phyloP scores from a whole-genome alignment of 805 yeast species.

The Candida insectalens region DNA sequence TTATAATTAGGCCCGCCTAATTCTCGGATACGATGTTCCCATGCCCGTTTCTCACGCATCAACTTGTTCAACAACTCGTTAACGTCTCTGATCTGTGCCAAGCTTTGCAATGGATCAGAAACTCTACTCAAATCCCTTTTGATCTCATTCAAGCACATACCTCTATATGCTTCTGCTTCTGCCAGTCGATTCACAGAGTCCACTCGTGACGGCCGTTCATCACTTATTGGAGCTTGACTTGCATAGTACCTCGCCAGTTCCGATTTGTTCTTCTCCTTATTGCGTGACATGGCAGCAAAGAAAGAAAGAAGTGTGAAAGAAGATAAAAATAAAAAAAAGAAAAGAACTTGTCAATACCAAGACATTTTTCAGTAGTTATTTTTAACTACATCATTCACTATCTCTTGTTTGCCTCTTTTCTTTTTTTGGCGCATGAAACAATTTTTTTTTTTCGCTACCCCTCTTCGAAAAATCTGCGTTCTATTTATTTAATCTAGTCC shows the following conservation, averaged over 20 bases:
- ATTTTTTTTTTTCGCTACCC: neutral
- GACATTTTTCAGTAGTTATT: no score
- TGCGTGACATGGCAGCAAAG: constrained; percentile 63
- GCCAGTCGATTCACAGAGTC: constrained; percentile 33
- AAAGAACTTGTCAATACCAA: no score
- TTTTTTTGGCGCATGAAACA: neutral
- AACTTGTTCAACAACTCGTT: constrained; percentile 67
- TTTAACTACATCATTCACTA: no score
- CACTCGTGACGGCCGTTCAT: constrained; percentile 48
- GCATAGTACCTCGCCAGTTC: constrained; percentile 57
- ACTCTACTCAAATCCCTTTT: constrained; percentile 49
- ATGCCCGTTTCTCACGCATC: constrained; percentile 56
- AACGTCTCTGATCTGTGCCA: constrained; percentile 54
- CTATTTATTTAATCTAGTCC: no score
- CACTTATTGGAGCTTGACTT: constrained; percentile 36
- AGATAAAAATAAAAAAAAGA: no score
- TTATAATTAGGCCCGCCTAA: constrained; percentile 67
- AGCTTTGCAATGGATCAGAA: constrained; percentile 51
- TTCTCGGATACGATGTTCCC: constrained; percentile 67
- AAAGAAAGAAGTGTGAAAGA: no score
- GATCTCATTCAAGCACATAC: constrained; percentile 53
- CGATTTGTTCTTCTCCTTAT: constrained; percentile 68
- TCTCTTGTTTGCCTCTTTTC: no score
- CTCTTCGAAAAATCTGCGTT: no score
- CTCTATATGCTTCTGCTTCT: constrained; percentile 67